Evolutionary conservation across 139 green algal genomes (phyloP).

Genomic region (Chlamydomonas sp.): DNA sequence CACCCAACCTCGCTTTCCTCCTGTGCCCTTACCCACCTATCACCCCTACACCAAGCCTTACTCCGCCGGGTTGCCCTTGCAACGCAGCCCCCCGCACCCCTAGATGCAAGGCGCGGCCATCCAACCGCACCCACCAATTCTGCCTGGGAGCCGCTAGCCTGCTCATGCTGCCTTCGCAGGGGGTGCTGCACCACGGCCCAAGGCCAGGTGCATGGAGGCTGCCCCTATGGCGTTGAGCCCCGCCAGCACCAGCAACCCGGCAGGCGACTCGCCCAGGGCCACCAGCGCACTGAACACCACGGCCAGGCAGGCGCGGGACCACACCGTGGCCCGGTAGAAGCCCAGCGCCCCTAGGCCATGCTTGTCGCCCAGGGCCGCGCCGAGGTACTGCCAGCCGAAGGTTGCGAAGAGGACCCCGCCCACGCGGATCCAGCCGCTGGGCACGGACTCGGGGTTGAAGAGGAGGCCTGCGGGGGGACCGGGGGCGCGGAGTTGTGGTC

Average conservation of each 20-base stretch:
- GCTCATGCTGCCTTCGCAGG: no score
- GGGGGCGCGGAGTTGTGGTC: no score
- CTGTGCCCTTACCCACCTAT: no score
- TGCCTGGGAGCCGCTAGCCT: no score
- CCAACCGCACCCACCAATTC: no score
- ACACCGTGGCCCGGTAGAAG: slow-evolving; percentile 57
- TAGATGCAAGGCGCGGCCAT: no score
- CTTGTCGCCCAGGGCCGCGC: not conserved
- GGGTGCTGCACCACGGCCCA: not conserved
- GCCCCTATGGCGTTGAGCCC: slow-evolving; percentile 51
- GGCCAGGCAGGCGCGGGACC: slow-evolving; percentile 42
- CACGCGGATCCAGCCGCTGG: slow-evolving; percentile 56
- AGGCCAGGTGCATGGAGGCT: slow-evolving; percentile 42
- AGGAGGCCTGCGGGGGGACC: slow-evolving; percentile 44
- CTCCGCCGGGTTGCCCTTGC: no score
- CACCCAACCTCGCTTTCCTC: no score
- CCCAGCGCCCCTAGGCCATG: slow-evolving; percentile 27
- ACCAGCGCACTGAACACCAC: slow-evolving; percentile 47
- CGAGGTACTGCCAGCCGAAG: slow-evolving; percentile 50
- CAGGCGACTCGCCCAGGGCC: not conserved
- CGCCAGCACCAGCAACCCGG: slow-evolving; percentile 49
- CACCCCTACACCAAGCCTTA: no score
- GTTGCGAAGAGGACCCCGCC: slow-evolving; percentile 63
- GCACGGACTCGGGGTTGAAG: slow-evolving; percentile 38
- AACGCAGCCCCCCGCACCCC: no score